Conservation (phyloP, 1,284 basidiomycete genomes). For the Puccinia coronata region DNA sequence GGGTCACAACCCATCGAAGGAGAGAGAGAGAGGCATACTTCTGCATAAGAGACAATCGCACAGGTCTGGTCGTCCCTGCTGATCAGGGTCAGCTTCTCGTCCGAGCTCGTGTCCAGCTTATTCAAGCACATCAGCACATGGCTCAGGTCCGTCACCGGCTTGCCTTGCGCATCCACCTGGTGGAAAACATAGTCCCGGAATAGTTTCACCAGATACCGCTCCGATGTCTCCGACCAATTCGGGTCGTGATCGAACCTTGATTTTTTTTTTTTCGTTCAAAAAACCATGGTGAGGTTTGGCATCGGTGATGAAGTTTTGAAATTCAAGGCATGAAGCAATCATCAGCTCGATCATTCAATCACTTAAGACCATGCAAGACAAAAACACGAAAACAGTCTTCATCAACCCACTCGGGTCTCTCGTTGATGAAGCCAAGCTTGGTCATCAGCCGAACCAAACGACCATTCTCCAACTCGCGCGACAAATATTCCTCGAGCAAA, state of each 20-base stretch:
- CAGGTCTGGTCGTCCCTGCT: constrained; percentile 94
- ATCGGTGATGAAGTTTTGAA: no score
- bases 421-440: constrained; percentile 98
- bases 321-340: no score
- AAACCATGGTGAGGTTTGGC: constrained; percentile 51
- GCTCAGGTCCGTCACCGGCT: constrained; percentile 83
- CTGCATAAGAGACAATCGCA: constrained; percentile 90
- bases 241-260: constrained; percentile 86
- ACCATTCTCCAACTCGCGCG: constrained; percentile 93
- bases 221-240: constrained; percentile 96
- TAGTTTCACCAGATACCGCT: constrained; percentile 95
- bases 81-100: constrained; percentile 92
- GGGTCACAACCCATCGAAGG: no score
- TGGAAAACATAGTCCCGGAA: constrained; percentile 99
- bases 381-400: background rate
- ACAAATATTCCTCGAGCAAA: constrained; percentile 77
- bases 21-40: constrained; percentile 59
- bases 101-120: constrained; percentile 85
- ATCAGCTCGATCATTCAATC: no score
- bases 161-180: constrained; percentile 85
- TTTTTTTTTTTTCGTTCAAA: constrained; percentile 56
- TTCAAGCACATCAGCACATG: constrained; percentile 69
- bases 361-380: background rate
- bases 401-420: constrained; percentile 81
- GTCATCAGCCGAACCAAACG: constrained; percentile 85